Conservation (phyloP, 2,329 filamentous ascomycete genomes). For the Periconia sp. region DNA sequence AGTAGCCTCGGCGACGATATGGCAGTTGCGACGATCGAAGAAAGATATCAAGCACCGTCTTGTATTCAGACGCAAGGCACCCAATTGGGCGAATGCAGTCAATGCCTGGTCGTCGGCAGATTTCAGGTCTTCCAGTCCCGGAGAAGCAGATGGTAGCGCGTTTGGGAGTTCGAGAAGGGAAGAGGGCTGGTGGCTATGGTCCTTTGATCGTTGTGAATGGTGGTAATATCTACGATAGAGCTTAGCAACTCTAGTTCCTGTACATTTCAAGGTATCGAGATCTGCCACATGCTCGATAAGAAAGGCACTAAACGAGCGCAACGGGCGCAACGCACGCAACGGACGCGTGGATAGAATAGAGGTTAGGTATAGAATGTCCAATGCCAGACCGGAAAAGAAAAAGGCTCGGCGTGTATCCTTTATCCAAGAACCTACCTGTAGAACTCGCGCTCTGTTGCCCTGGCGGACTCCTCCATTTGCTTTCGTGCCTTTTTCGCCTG, state of each 20-base stretch:
- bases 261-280: too few relatives aligned
- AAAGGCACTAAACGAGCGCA: constrained; percentile 1
- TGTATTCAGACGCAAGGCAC: constrained; percentile 44
- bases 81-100: constrained; percentile 46
- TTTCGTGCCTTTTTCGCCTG: constrained; percentile 17
- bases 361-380: too few relatives aligned
- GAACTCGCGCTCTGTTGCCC: constrained; percentile 43
- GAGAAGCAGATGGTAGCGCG: constrained; percentile 15
- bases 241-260: too few relatives aligned
- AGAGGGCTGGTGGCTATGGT: constrained; percentile 22
- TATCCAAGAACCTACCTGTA: constrained; percentile 44
- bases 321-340: too few relatives aligned
- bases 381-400: too few relatives aligned
- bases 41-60: constrained; percentile 46
- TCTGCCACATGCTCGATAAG: too few relatives aligned
- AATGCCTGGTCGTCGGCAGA: constrained; percentile 43
- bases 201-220: constrained; percentile 28
- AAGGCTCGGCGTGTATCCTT: too few relatives aligned
- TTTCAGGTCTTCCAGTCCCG: constrained; percentile 6
- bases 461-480: constrained; percentile 32
- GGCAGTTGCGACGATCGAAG: constrained; percentile 46
- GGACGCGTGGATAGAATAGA: too few relatives aligned
- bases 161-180: constrained; percentile 16
- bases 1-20: constrained; percentile 45
- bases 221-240: constrained; percentile 33